Base-by-base conservation (phyloP, 805 yeast species). In the Kodamaea leandrae region DNA sequence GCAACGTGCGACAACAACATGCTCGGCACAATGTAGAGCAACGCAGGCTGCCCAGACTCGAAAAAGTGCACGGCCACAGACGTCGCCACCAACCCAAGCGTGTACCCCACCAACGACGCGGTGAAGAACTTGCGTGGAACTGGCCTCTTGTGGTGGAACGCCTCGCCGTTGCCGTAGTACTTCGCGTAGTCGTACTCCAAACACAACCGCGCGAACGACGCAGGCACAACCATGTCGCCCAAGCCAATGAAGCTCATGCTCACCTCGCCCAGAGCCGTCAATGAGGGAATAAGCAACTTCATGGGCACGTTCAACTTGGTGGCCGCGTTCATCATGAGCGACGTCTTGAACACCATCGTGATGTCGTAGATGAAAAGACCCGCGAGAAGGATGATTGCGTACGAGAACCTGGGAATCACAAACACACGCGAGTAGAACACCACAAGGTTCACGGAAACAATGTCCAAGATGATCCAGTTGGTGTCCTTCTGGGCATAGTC, bases 221-320 rank as follows among this genome's bases (percentile, higher is more conserved):
- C 83, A 0, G 89, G 87, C 10, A 81, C 58, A 2, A 77, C 77
- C 39, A 83, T 71, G 54, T 83, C 89, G 4, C 88, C 88, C 4
- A 82, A 60, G 1, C 88, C 89, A 7, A 83, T 58, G 37, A 80
- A 54, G 4, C 74, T 61, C 46, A 64, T 57, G 6, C 42, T 27
- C 6, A 23, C 13, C 16, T 40, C 39, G 34, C 41, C 50, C 8
- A 10, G 12, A 13, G 27, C 28, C 9, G 8, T 5, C 4, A 39
- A 24, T 14, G n/a, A 7, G 10, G 83, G 83, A 14, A 78, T 54
- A 5, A 66, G 44, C 18, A 77, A 42, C 47, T 75, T 77, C 34
- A 72, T 64, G 1, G 88, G 88, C n/a, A 76, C 63, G 3, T 77
- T 75, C 16, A 82, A 49, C 5, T 55, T 53, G 2, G 71, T 68